Evolutionary conservation across 495 filamentous ascomycete genomes (phyloP), one percentile per base, ranked within the genome.

Genomic region (Pyrenula aspistea): DNA sequence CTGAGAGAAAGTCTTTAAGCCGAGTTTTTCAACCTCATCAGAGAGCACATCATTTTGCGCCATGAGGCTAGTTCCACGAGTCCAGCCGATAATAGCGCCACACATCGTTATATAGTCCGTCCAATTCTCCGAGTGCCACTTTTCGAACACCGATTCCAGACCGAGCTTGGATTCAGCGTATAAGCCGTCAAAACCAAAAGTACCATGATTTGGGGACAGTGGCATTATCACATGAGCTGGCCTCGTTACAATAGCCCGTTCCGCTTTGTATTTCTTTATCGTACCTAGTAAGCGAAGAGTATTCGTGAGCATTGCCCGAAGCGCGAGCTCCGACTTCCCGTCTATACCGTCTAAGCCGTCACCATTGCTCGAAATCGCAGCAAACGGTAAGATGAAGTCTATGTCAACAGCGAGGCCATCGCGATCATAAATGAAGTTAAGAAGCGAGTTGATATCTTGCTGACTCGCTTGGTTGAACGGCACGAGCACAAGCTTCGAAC

Each of bases 391-490:
- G 11, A 68, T 49, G 19, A 36, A 12, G 52, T 68, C 66, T 2
- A 68, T 50, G 49, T 68, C 60, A 22, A 48, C 31, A 10, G 56
- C 58, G 15, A 65, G 36, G 0, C 57, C 60, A 2, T 53, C 53
- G 24, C n/a, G 24, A 50, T 57, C 52, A 52, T 62, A 67, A 15
- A 68, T 61, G 23, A 63, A 53, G 11, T 57, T 24, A n/a, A 67
- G 25, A 21, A 66, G 25, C 1, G 21, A 25, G 12, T 66, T 57
- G 36, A 57, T 56, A 55, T 71, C 68, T 49, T 62, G 57, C 2
- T 54, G 21, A 50, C 68, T 71, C 10, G 53, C 65, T 53, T 69
- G 67, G 55, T 69, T 69, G 58, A 69, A 66, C 1, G 65, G 61
- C 0, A 66, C 21, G 2, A 69, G 55, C 22, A 56, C 31, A 0